phyloP scores from a whole-genome alignment of 2,329 filamentous ascomycete genomes.

The Sclerotinia subarctica region DNA sequence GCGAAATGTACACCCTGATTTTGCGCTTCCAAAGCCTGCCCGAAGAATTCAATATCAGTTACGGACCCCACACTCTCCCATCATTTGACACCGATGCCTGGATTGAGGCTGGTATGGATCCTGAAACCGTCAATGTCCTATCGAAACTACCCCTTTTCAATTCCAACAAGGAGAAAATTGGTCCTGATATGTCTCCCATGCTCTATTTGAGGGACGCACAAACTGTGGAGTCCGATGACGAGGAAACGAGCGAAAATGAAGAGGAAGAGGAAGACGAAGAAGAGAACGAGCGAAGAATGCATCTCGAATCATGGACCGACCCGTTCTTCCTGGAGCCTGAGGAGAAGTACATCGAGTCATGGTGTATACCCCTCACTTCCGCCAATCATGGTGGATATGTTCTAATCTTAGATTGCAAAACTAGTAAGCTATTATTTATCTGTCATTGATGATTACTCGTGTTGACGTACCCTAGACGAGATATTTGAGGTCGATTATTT shows the following conservation, averaged over 20 bases:
- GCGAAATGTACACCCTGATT: conserved; percentile 17
- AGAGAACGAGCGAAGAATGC: conserved; percentile 11
- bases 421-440: conserved; percentile 11
- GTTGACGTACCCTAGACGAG: conserved; percentile 17
- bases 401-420: conserved; percentile 21
- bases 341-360: conserved; percentile 17
- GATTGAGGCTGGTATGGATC: conserved; percentile 20
- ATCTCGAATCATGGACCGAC: conserved; percentile 19
- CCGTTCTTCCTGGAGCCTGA: conserved; percentile 16
- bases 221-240: conserved; percentile 9
- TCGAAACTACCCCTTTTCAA: conserved; percentile 15
- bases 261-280: conserved; percentile 4
- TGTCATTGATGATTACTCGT: conserved; percentile 7
- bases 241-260: conserved; percentile 6
- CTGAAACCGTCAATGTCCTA: conserved; percentile 17
- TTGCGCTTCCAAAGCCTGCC: conserved; percentile 18
- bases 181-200: conserved; percentile 18
- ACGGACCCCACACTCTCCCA: conserved; percentile 20
- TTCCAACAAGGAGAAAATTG: conserved; percentile 15
- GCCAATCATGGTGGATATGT: conserved; percentile 21
- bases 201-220: conserved; percentile 17
- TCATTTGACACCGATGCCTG: conserved; percentile 16
- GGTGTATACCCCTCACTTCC: conserved; percentile 20
- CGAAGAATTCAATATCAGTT: conserved; percentile 17
- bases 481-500: conserved; percentile 19